Percentiles rank a stretch among this genome's conserved stretches.
phyloP scores from a whole-genome alignment of 176 grass and related monocot species.

The Rhipidocladum racemiflorum region DNA sequence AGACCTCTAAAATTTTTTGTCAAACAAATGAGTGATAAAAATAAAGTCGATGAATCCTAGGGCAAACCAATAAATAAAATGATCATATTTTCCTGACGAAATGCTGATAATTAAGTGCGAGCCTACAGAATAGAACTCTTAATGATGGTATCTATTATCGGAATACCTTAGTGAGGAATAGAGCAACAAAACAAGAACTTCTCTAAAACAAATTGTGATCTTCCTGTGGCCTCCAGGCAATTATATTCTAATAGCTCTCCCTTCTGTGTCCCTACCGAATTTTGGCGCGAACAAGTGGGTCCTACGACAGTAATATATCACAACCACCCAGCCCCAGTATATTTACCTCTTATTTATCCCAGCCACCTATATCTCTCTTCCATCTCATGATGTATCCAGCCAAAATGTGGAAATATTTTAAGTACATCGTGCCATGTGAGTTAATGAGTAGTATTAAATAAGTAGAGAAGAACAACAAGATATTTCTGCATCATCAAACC shows the following conservation, averaged over 20 bases:
- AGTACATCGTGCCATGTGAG: neutral
- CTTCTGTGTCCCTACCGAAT: neutral
- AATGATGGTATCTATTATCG: neutral
- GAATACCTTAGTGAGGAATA: neutral
- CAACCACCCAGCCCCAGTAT: neutral
- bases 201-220: neutral
- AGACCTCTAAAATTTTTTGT: too few species aligned
- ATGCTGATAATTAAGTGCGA: neutral
- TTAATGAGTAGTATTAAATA: neutral
- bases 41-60: too few species aligned
- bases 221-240: neutral
- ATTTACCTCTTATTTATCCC: neutral
- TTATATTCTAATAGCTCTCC: neutral
- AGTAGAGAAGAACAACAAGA: neutral
- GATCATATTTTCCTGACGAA: neutral
- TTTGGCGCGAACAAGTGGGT: neutral
- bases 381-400: neutral
- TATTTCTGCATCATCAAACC: constrained; percentile 39
- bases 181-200: neutral
- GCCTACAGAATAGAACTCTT: neutral
- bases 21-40: too few species aligned
- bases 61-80: too few species aligned
- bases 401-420: neutral
- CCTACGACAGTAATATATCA: neutral
- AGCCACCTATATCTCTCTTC: neutral